Conservation (phyloP, 148 eudicot species). For the Rheum nobile region DNA sequence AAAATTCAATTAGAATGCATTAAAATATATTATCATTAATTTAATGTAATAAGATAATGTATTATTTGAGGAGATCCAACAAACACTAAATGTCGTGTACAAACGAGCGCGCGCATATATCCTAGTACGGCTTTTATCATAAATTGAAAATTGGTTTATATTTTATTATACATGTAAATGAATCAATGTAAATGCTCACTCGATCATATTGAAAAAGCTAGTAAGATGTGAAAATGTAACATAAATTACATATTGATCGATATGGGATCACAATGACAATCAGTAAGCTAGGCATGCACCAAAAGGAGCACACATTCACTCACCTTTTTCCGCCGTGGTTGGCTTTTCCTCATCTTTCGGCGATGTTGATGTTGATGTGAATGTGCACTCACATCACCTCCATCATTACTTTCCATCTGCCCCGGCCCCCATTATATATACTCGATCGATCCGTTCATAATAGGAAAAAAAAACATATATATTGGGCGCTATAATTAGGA, state of each 20-base stretch:
- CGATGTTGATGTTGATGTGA: neutral
- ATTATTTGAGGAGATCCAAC: too few species aligned
- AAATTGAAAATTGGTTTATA: too few species aligned
- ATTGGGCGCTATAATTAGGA: neutral
- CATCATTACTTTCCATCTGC: neutral
- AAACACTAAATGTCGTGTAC: too few species aligned
- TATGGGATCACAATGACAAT: neutral
- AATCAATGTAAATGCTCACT: too few species aligned
- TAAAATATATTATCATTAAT: too few species aligned
- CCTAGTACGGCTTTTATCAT: too few species aligned
- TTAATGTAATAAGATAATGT: too few species aligned
- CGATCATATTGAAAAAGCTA: neutral
- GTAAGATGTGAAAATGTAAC: neutral
- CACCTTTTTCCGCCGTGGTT: neutral
- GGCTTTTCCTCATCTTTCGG: constrained; percentile 10
- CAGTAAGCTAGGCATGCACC: neutral
- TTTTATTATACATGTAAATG: too few species aligned
- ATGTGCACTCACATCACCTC: constrained; percentile 4
- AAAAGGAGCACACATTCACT: neutral
- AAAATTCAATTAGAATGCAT: too few species aligned
- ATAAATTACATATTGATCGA: neutral
- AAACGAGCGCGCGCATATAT: too few species aligned
- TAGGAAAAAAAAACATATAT: neutral
- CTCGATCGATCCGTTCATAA: neutral
- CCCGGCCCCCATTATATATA: neutral